These are phyloP conservation scores for Penicillium polonicum DNA, from an alignment of 2,329 filamentous ascomycete species.

Conservation along the genomic window DNA sequence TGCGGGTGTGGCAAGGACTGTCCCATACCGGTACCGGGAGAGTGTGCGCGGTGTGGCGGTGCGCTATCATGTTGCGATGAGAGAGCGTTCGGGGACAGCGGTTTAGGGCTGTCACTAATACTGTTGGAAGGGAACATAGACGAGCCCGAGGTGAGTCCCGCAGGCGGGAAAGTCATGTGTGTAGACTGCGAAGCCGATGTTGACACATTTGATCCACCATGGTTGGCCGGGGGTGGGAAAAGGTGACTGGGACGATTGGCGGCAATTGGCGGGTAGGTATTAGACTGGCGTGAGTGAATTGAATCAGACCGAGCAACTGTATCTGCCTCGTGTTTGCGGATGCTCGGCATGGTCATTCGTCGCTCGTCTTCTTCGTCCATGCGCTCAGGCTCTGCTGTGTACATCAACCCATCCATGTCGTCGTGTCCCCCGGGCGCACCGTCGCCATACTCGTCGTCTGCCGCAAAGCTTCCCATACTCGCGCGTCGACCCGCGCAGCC, in stretches of 20 bases:
- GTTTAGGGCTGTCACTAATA: conserved; percentile 85
- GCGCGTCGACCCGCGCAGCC: conserved; percentile 89
- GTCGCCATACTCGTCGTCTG: conserved; percentile 67
- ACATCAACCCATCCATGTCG: conserved; percentile 63
- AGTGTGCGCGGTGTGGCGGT: conserved; percentile 44
- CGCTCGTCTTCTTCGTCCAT: conserved; percentile 53
- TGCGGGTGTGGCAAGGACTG: conserved; percentile 43
- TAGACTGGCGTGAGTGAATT: conserved; percentile 65
- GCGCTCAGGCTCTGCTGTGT: conserved; percentile 49
- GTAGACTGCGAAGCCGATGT: conserved; percentile 51
- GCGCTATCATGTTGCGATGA: conserved; percentile 40
- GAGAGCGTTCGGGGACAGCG: conserved; percentile 56
- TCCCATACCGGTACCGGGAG: conserved; percentile 43
- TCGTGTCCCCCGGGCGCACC: conserved; percentile 49
- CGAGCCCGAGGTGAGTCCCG: conserved; percentile 44
- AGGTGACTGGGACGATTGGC: conserved; percentile 54
- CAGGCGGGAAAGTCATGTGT: conserved; percentile 42
- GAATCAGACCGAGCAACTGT: conserved; percentile 45
- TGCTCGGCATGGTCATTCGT: conserved; percentile 60
- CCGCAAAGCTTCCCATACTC: conserved; percentile 78
- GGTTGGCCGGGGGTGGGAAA: conserved; percentile 62
- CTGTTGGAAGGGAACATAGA: conserved; percentile 68
- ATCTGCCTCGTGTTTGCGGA: conserved; percentile 69
- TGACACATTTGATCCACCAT: conserved; percentile 56
- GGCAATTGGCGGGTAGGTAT: conserved; percentile 74